phyloP scores from a whole-genome alignment of 768 basidiomycete species.

The Leccinum subgranulosum region DNA sequence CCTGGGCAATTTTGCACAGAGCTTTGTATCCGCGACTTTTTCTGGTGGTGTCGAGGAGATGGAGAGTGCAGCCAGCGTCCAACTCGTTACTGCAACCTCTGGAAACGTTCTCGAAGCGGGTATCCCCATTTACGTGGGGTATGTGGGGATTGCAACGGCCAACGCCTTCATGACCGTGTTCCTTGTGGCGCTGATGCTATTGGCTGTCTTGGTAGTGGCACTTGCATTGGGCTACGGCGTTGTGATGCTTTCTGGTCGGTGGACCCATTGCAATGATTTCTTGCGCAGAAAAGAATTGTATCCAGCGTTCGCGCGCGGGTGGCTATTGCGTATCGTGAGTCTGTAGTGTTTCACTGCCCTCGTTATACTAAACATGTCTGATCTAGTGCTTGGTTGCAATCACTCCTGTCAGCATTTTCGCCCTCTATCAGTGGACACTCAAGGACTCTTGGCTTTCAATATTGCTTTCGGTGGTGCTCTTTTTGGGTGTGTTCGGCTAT shows the following conservation, averaged over 20 bases:
- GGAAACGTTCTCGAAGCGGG: conserved; percentile 74
- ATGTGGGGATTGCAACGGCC: conserved; percentile 72
- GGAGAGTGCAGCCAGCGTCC: conserved; percentile 40
- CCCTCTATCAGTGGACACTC: conserved; percentile 89
- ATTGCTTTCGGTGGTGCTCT: conserved; percentile 69
- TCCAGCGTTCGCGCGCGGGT: conserved; percentile 48
- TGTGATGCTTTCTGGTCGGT: conserved; percentile 27
- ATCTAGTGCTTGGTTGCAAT: conserved; percentile 58
- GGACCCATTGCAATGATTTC: conserved; percentile 17
- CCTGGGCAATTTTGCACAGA: conserved; percentile 10
- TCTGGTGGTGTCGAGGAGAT: conserved; percentile 27
- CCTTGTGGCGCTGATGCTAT: conserved; percentile 62
- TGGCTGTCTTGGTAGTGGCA: conserved; percentile 53
- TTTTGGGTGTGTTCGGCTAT: conserved; percentile 49
- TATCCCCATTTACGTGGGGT: conserved; percentile 78
- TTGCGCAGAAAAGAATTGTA: conserved; percentile 34
- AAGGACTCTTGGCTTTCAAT: conserved; percentile 85
- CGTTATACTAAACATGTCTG: neutral
- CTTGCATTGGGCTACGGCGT: conserved; percentile 52
- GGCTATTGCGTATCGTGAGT: conserved; percentile 68
- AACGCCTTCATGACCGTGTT: conserved; percentile 94
- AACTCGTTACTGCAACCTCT: conserved; percentile 60
- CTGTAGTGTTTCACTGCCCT: neutral
- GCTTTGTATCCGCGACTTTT: conserved; percentile 1
- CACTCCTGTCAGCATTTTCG: conserved; percentile 71